Evolutionary conservation across 352 stramenopile species (phyloP).

Genomic region (Pythium pyrilobum): DNA sequence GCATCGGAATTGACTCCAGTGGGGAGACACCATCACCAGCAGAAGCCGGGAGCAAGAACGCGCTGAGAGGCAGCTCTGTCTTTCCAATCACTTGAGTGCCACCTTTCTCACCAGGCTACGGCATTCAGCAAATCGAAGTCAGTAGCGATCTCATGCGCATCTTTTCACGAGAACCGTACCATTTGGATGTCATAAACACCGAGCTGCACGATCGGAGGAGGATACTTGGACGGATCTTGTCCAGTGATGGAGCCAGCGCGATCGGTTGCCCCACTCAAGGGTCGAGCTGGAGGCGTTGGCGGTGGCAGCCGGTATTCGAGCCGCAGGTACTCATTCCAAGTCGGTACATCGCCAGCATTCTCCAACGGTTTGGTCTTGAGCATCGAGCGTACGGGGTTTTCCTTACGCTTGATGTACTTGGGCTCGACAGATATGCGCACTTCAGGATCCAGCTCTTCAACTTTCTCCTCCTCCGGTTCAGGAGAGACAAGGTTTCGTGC

Average conservation of each 20-base stretch:
- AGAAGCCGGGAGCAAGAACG: conserved; percentile 25
- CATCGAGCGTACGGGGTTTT: conserved; percentile 40
- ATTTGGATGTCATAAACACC: conserved; percentile 50
- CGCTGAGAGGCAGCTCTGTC: conserved; percentile 31
- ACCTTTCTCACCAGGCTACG: conserved; percentile 38
- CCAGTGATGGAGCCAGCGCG: not conserved
- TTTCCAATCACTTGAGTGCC: conserved; percentile 32
- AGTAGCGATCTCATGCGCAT: not conserved
- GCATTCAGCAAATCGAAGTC: conserved; percentile 6
- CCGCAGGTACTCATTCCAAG: conserved; percentile 47
- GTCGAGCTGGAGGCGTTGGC: not conserved
- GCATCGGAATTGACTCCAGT: conserved; percentile 17
- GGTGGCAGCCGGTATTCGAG: conserved; percentile 34
- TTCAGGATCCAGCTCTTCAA: conserved; percentile 41
- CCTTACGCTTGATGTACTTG: conserved; percentile 45
- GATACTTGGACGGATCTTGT: conserved; percentile 9
- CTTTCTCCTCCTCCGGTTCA: conserved; percentile 17
- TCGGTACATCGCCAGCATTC: conserved; percentile 29
- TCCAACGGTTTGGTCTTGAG: conserved; percentile 47
- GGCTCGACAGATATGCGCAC: conserved; percentile 42
- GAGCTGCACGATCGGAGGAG: conserved; percentile 33
- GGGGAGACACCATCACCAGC: not conserved
- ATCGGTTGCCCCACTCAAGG: not conserved
- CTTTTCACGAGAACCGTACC: conserved; percentile 16
- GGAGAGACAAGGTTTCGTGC: conserved; percentile 34